Percentiles rank a stretch among this genome's conserved stretches.
phyloP scores from a whole-genome alignment of 495 filamentous ascomycete genomes.

The Penicillium antarcticum region DNA sequence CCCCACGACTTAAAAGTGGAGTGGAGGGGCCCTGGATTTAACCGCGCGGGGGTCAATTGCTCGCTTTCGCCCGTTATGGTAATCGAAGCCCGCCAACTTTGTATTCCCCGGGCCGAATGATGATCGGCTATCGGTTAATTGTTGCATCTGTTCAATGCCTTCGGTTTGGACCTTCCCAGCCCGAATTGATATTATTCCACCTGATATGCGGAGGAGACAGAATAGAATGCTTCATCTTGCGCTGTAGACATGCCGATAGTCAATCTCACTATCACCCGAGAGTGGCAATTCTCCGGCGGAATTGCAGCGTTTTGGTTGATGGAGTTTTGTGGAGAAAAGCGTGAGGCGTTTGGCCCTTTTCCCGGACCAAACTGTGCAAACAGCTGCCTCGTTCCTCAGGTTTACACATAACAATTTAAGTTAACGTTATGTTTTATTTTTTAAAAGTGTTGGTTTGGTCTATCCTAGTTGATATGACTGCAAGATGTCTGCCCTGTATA shows the following conservation, averaged over 20 bases:
- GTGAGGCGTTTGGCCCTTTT: not conserved
- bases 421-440: too few relatives aligned
- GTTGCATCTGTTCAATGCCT: not conserved
- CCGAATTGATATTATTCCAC: too few relatives aligned
- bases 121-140: conserved; percentile 28
- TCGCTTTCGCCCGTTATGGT: conserved; percentile 2
- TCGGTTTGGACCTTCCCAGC: not conserved
- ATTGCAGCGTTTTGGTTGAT: conserved; percentile 7
- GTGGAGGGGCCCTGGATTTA: conserved; percentile 25
- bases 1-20: conserved; percentile 14
- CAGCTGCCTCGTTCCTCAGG: not conserved
- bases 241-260: not conserved
- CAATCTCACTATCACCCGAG: conserved; percentile 2
- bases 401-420: too few relatives aligned
- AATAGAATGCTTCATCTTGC: too few relatives aligned
- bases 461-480: too few relatives aligned
- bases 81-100: conserved; percentile 5
- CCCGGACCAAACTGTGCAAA: conserved; percentile 9
- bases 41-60: conserved; percentile 23
- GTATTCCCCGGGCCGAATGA: conserved; percentile 11
- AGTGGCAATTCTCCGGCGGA: conserved; percentile 39
- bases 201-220: too few relatives aligned
- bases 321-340: conserved; percentile 21
- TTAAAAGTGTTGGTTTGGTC: too few relatives aligned
- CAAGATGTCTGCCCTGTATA: too few relatives aligned